Conservation (phyloP, 2,329 filamentous ascomycete species). For the Pseudomassariella vexata region DNA sequence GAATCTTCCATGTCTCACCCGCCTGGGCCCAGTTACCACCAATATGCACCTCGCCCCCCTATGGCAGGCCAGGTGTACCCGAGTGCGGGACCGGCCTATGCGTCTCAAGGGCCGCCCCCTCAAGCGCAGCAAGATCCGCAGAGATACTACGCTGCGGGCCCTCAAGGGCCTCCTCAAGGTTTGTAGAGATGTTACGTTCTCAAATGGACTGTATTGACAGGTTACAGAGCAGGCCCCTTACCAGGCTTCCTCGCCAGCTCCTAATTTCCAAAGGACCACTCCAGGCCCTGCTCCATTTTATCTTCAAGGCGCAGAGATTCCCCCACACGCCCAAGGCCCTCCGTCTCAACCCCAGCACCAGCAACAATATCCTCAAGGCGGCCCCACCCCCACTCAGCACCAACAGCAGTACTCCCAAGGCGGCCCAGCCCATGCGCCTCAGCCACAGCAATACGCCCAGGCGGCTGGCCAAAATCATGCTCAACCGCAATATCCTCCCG, state of each 20-base stretch:
- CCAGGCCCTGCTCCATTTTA: constrained; percentile 59
- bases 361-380: constrained; percentile 22
- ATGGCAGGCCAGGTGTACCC: constrained; percentile 28
- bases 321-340: constrained; percentile 31
- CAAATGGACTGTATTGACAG: constrained; percentile 17
- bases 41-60: constrained; percentile 52
- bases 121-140: constrained; percentile 52
- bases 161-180: constrained; percentile 36
- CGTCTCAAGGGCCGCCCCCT: constrained; percentile 35
- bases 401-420: constrained; percentile 21
- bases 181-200: constrained; percentile 15
- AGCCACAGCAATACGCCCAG: too few species aligned
- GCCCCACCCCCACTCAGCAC: constrained; percentile 12
- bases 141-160: constrained; percentile 62
- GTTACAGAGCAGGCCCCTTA: constrained; percentile 34
- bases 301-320: constrained; percentile 52
- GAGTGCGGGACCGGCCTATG: constrained; percentile 25
- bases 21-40: constrained; percentile 71
- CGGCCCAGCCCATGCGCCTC: too few species aligned
- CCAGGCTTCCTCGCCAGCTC: constrained; percentile 40
- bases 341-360: constrained; percentile 15
- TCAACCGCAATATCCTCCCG: constrained; percentile 17
- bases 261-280: constrained; percentile 50
- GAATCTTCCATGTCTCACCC: constrained; percentile 96
- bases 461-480: too few species aligned